These are phyloP conservation scores for Melastoma malabathricum DNA, from an alignment of 345 rosid species.

Conservation along the genomic window DNA sequence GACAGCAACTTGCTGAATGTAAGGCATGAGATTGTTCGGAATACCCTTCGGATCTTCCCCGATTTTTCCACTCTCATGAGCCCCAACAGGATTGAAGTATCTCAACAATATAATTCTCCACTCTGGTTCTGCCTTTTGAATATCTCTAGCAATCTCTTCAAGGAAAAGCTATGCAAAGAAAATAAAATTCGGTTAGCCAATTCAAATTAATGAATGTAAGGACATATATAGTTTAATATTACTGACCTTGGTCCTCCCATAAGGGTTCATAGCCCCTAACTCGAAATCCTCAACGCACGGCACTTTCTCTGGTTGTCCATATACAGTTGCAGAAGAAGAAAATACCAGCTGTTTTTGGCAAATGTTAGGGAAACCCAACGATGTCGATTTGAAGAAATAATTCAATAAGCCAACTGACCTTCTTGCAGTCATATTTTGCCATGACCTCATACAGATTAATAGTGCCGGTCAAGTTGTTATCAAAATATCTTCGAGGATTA, in stretches of 20 bases:
- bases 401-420: slow-evolving; percentile 23
- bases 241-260: slow-evolving; percentile 80
- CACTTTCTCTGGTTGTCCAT: slow-evolving; percentile 92
- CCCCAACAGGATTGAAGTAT: slow-evolving; percentile 93
- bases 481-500: slow-evolving; percentile 68
- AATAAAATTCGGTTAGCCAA: background rate
- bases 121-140: slow-evolving; percentile 76
- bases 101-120: slow-evolving; percentile 77
- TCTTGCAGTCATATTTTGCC: slow-evolving; percentile 79
- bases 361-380: background rate
- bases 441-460: slow-evolving; percentile 77
- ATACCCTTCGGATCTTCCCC: slow-evolving; percentile 98
- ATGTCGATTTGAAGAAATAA: background rate
- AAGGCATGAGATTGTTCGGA: slow-evolving; percentile 93
- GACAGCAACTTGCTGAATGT: slow-evolving; percentile 93
- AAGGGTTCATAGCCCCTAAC: slow-evolving; percentile 78
- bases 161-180: slow-evolving; percentile 49
- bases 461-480: slow-evolving; percentile 86
- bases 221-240: background rate
- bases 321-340: slow-evolving; percentile 98
- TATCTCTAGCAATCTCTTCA: slow-evolving; percentile 84
- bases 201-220: slow-evolving; percentile 1
- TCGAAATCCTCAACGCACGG: slow-evolving; percentile 87
- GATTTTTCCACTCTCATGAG: slow-evolving; percentile 82
- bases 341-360: slow-evolving; percentile 63